Conservation (phyloP, 2,329 filamentous ascomycete species). For the Colletotrichum musicola region DNA sequence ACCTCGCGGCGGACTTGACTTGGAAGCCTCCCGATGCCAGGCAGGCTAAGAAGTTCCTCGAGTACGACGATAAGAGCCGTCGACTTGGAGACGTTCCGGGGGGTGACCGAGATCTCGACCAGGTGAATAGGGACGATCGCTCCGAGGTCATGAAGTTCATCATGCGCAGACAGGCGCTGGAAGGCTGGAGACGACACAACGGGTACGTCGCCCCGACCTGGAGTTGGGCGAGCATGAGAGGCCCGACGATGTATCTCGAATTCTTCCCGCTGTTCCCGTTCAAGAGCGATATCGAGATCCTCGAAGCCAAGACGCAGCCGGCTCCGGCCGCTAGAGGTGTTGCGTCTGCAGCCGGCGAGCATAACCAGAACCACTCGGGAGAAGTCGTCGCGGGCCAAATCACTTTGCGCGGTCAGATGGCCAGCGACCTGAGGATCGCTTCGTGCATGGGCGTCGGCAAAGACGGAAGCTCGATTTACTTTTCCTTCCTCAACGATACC, state of each 20-base stretch:
- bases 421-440: background rate
- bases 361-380: background rate
- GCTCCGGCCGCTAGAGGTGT: too few species aligned
- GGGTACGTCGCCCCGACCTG: background rate
- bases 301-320: background rate
- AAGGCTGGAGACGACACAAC: background rate
- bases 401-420: background rate
- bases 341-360: too few species aligned
- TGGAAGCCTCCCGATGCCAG: background rate
- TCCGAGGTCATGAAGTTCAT: background rate
- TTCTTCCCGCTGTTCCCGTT: background rate
- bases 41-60: background rate
- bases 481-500: background rate
- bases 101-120: background rate
- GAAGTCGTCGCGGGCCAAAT: background rate
- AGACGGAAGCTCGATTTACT: background rate
- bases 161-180: background rate
- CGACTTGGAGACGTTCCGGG: background rate
- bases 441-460: background rate
- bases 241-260: background rate
- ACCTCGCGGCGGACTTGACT: background rate
- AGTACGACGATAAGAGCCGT: background rate
- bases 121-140: background rate
- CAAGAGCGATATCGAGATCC: background rate
- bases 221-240: background rate